Evolutionary conservation across 2,329 filamentous ascomycete genomes (phyloP), one percentile per base, ranked within the genome.

Genomic region (Ophiocordyceps camponoti-floridani): DNA sequence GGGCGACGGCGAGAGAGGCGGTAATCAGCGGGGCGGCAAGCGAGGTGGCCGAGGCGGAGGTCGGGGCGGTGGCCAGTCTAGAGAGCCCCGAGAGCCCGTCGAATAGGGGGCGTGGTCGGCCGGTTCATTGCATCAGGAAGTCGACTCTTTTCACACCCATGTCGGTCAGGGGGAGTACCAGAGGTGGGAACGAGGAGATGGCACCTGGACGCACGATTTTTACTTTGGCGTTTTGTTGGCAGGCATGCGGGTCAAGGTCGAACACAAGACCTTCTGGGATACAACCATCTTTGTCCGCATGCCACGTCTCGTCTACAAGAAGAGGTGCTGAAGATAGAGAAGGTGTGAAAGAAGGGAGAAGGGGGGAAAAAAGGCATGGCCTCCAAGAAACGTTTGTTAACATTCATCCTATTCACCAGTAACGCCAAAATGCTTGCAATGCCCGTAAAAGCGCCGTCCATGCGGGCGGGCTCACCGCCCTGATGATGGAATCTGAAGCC

Each of bases 11-110:
- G 67, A 63, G 42, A 65, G 62, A 47, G 60, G 59, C 43, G 63
- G 62, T 41, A 62, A 61, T 40, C 68, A 72, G 52, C 65, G 69
- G 26, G 68, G 65, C 16, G 68, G 67, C 38, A 69, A 71, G 57
- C 65, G 72, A 47, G 67, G 67, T 27, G 64, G 68, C 30, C 63
- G 73, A 38, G 69, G 70, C 41, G 68, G 73, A 37, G 66, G 68
- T 43, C 63, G 75, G 40, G 61, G 66, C 44, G 65, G 69, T 42
- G 67, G 68, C 43, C 65, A 77, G 58, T 68, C 70, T 43, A 59
- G 71, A 50, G 70, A 74, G 54, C 67, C 64, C 14, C 54, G 53
- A 44, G 54, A 58, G 47, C 50, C 59, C 45, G 49, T 53, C 37
- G 59, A 63, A 50, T 64, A 63, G 49, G 52, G 44, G 40, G 40